Evolutionary conservation across 768 basidiomycete genomes (phyloP), one percentile per base, ranked within the genome.

Genomic region (Hericium erinaceus): DNA sequence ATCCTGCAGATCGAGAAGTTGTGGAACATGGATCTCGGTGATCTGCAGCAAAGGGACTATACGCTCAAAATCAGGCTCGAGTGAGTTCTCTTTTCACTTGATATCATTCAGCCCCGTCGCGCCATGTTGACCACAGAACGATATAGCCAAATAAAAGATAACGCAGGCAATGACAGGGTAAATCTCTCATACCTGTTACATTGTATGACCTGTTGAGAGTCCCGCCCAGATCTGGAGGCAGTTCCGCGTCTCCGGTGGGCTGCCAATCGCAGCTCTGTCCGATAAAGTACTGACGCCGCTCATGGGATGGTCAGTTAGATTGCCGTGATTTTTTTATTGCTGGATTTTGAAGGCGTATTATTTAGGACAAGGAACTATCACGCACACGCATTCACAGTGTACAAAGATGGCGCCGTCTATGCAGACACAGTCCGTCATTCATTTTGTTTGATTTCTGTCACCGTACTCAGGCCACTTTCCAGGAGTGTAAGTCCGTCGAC

Each of bases 331-430:
- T 51, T 39, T 3, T 26, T 12, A 16, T n/a, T 5, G 6, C 18
- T n/a, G 8, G 33, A 53, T 46, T 5, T 26, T 51, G 4, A 41
- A 16, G 41, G 5, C 8, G 11, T 6, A 16, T 4, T 11, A 11
- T 33, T 1, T 13, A 56, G 55, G 55, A 46, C 48, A 18, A 24
- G 55, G 5, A 56, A 56, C 20, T 56, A 56, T 22, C 55, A 56
- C 13, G 55, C 55, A 16, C 55, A 56, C 18, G 55, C 55, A 20
- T 56, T 48, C 46, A 56, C 55, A 4, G 55, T 56, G 5, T 28
- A 37, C 37, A 50, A 56, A 16, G 55, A 56, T n/a, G 55, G 55
- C 15, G 55, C 55, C 18, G 55, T 56, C 15, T 56, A 48, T 22
- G 55, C 46, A 39, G 46, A 44, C 8, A 56, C 55, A 9, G 55